Conservation (phyloP, 2,329 filamentous ascomycete genomes). For the Hirsutella rhossiliensis region DNA sequence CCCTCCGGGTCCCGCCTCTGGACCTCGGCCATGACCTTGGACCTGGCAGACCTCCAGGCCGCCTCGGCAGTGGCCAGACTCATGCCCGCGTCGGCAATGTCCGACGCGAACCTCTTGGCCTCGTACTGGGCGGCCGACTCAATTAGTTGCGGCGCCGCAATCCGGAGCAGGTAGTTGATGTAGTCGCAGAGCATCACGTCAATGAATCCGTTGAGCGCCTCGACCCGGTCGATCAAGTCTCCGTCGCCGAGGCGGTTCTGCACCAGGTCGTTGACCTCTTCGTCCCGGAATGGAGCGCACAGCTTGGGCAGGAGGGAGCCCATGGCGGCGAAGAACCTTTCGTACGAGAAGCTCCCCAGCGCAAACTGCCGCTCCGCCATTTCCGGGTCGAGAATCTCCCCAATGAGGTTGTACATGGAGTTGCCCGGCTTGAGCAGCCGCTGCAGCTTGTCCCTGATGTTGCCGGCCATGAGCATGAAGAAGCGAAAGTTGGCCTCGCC, state of each 20-base stretch:
- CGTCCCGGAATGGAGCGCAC: constrained; percentile 70
- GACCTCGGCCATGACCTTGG: constrained; percentile 53
- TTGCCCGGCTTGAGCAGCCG: constrained; percentile 59
- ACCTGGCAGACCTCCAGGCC: constrained; percentile 54
- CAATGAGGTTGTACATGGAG: constrained; percentile 62
- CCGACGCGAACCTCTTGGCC: constrained; percentile 55
- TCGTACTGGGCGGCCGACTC: constrained; percentile 64
- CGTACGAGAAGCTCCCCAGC: constrained; percentile 66
- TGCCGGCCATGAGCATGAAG: constrained; percentile 58
- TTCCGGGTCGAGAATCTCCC: constrained; percentile 63
- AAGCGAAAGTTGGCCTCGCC: constrained; percentile 53
- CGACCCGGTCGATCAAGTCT: constrained; percentile 62
- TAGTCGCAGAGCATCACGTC: constrained; percentile 72
- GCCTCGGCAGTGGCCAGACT: constrained; percentile 47
- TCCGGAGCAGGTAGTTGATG: constrained; percentile 66
- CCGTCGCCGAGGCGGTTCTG: constrained; percentile 48
- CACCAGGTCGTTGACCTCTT: constrained; percentile 56
- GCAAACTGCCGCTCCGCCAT: constrained; percentile 57
- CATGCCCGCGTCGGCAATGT: constrained; percentile 43
- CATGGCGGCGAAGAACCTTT: constrained; percentile 69
- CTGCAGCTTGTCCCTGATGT: constrained; percentile 60
- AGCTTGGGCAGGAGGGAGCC: constrained; percentile 63
- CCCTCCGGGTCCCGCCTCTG: constrained; percentile 58
- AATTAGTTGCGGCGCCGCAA: constrained; percentile 59
- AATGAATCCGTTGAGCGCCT: constrained; percentile 63